A percentile compares a stretch with the other conserved stretches of the same genome.
phyloP scores from a whole-genome alignment of 208 protist species.

The Phytomonas sp. region DNA sequence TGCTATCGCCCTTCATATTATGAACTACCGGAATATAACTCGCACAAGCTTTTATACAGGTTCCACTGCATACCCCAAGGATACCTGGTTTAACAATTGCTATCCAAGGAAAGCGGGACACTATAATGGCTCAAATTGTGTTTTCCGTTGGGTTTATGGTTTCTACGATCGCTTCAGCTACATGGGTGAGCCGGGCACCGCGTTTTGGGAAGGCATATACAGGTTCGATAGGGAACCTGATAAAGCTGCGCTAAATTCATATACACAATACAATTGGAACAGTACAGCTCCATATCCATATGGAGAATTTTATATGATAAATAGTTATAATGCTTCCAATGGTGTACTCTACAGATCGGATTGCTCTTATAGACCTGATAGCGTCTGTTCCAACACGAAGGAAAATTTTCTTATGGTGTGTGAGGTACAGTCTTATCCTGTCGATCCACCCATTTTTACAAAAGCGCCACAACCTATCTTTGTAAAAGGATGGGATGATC shows the following conservation, averaged over 20 bases:
- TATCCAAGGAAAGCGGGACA: neutral
- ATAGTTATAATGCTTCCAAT: conserved; percentile 2
- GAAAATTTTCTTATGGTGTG: conserved; percentile 21
- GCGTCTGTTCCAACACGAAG: conserved; percentile 23
- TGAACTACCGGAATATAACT: neutral
- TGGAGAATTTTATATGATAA: conserved; percentile 26
- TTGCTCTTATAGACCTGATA: conserved; percentile 4
- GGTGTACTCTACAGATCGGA: conserved; percentile 17
- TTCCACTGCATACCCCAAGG: conserved; percentile 18
- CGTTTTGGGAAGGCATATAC: conserved; percentile 33
- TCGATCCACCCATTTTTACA: conserved; percentile 8
- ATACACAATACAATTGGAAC: conserved; percentile 21
- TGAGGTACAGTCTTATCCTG: conserved; percentile 25
- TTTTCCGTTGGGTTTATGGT: conserved; percentile 42
- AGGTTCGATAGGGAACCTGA: neutral
- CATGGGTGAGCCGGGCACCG: conserved; percentile 27
- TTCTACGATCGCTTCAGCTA: conserved; percentile 35
- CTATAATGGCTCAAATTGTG: conserved; percentile 24
- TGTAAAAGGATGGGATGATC: conserved; percentile 34
- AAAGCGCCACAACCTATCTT: conserved; percentile 26
- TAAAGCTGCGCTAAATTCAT: conserved; percentile 22
- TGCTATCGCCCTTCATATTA: conserved; percentile 8
- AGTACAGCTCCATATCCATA: conserved; percentile 17
- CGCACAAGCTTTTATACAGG: conserved; percentile 21
- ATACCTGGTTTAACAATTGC: conserved; percentile 11